Base-by-base conservation (phyloP, 169 alveolate species). In the Cryptosporidium parvum region DNA sequence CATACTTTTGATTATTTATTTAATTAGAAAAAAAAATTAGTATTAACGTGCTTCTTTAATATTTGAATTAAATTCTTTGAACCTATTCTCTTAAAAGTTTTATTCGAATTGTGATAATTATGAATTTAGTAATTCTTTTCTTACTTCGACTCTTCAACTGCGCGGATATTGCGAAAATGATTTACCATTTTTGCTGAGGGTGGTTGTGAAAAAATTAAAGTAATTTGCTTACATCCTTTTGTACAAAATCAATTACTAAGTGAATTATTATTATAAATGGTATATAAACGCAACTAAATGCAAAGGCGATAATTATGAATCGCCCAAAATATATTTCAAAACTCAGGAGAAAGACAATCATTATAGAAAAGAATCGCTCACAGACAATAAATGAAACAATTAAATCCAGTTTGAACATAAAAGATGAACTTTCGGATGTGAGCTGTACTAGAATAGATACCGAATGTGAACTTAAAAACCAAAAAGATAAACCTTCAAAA, bases 311-410 rank as follows among this genome's bases (percentile, higher is more conserved):
- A 7, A 33, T 12, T 9, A 69, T 67, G 75, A 33, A 14, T 67
- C 52, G 12, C 2, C 86, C 59, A 31, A 73, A 73, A 73, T 73
- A n/a, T 59, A 53, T 21, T 7, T 59, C 86, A 23, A 73, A 16
- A 33, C 18, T 16, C 16, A 56, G 53, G 8, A 73, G 86, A 39
- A 73, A 51, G 12, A 73, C 86, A 8, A 53, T 73, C 51, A 59
- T 33, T 29, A 44, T 56, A 35, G 86, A 73, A 56, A 61, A 73
- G 23, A 56, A 18, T 58, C 51, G 86, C 31, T 9, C n/a, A 9
- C 3, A 53, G 21, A 21, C 21, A 4, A 8, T 73, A n/a, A 39
- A 29, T 37, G 56, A 53, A 52, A 14, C 37, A 3, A 31, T 59
- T 53, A 10, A n/a, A 31, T 61, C 26, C 9, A 35, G 35, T 33